Evolutionary conservation across 2,329 filamentous ascomycete genomes (phyloP), one percentile per base, ranked within the genome.

Genomic region (Arthrinium puccinioides): DNA sequence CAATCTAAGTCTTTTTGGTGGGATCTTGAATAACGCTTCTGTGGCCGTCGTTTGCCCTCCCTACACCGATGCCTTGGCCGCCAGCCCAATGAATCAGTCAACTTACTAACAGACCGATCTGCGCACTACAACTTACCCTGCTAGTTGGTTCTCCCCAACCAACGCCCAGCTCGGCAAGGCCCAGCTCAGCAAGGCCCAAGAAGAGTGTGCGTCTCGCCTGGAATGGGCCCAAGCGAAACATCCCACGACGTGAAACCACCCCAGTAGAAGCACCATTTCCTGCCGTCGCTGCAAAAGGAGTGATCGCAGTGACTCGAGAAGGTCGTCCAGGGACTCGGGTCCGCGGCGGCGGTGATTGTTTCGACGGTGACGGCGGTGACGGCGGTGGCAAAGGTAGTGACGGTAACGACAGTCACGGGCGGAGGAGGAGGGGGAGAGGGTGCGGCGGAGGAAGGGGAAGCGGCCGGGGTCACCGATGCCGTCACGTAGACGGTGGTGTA

Each of bases 241-340:
- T 64, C 52, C 40, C 52, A 62, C n/a, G 49, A 48, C 6, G 58
- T 64, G 30, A 63, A 44, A 13, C 61, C 62, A 18, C 48, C 52
- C 53, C 61, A 67, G 47, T 55, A 61, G 43, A 61, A 56, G 47
- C 64, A 66, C 53, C 57, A 66, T 3, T 54, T 54, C 4, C 50
- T 52, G 11, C 46, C 42, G 13, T 51, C 47, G 28, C 57, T 56
- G 50, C 62, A 63, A 47, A 61, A 63, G 18, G 45, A 42, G 44
- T 57, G 51, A 37, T 59, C 51, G 50, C 63, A 65, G 34, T 50
- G 36, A 27, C 52, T 36, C 6, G 50, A 36, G 14, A 44, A 36
- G 11, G 38, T 42, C 10, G 45, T 26, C 10, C 42, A 26, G n/a
- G n/a, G 20, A 32, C 20, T 21, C 16, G n/a, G 28, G 20, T 13